phyloP scores from a whole-genome alignment of 768 basidiomycete species.

The Heimioporus sp. region DNA sequence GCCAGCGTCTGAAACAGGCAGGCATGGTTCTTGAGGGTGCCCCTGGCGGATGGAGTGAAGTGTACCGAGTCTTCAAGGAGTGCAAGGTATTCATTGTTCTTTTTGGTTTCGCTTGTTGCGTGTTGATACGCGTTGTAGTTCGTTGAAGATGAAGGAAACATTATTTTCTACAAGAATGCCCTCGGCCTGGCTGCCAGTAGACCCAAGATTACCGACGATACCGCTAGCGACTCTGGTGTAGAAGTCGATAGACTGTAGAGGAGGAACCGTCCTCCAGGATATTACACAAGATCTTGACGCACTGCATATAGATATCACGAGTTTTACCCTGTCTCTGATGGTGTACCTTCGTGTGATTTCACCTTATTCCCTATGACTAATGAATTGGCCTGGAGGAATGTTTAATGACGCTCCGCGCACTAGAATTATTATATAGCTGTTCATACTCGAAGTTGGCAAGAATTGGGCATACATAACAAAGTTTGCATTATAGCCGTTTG shows the following conservation, averaged over 20 bases:
- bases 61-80: constrained; percentile 71
- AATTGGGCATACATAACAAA: too few relatives aligned
- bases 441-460: too few relatives aligned
- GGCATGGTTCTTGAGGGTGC: constrained; percentile 65
- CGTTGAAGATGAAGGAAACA: constrained; percentile 90
- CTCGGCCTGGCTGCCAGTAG: constrained; percentile 70
- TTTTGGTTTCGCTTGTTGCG: not conserved
- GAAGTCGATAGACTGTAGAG: constrained; percentile 44
- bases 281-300: constrained; percentile 2
- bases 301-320: constrained; percentile 10
- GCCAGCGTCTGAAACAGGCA: constrained; percentile 60
- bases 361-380: not conserved
- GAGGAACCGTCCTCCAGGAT: constrained; percentile 1
- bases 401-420: not conserved
- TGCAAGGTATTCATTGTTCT: constrained; percentile 55
- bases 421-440: not conserved
- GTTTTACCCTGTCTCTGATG: not conserved
- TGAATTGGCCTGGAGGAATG: not conserved
- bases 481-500: too few relatives aligned
- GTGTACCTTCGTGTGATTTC: not conserved
- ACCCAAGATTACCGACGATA: constrained; percentile 60
- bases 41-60: constrained; percentile 79
- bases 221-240: constrained; percentile 64
- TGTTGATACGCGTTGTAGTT: constrained; percentile 45
- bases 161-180: constrained; percentile 90